Evolutionary conservation across 306 rosid species (phyloP).

Genomic region (Trifolium fragiferum): DNA sequence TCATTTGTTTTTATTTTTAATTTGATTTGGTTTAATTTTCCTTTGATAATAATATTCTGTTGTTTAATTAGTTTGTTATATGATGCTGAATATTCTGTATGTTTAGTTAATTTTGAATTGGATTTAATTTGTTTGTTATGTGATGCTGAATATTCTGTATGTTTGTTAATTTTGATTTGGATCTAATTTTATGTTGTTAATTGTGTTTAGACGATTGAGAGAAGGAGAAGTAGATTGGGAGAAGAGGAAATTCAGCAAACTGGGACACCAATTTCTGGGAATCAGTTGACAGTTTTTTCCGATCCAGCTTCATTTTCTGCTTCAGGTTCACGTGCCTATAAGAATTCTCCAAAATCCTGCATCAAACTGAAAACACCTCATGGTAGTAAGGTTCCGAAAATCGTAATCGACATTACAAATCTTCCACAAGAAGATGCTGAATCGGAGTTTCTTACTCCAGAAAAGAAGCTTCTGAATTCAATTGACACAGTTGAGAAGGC

Average conservation of each 20-base stretch:
- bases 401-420: constrained; percentile 52
- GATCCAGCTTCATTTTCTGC: constrained; percentile 30
- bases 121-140: background rate
- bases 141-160: background rate
- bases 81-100: background rate
- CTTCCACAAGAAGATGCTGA: constrained; percentile 44
- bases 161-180: background rate
- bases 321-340: constrained; percentile 22
- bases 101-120: background rate
- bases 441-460: constrained; percentile 67
- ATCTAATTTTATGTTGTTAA: background rate
- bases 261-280: constrained; percentile 36
- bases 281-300: constrained; percentile 22
- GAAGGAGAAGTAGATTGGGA: constrained; percentile 64
- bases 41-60: background rate
- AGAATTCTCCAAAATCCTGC: constrained; percentile 37
- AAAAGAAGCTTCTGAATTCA: constrained; percentile 74
- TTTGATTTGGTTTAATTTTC: background rate
- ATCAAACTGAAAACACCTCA: constrained; percentile 40
- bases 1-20: background rate
- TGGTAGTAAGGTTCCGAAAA: constrained; percentile 37
- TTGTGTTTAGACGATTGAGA: constrained; percentile 68
- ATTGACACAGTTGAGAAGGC: constrained; percentile 73
- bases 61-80: background rate
- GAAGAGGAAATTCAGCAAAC: constrained; percentile 52